Evolutionary conservation across 176 grass and related monocot species (phyloP), one percentile per base, ranked within the genome.

Genomic region (Cymbopogon citratus): DNA sequence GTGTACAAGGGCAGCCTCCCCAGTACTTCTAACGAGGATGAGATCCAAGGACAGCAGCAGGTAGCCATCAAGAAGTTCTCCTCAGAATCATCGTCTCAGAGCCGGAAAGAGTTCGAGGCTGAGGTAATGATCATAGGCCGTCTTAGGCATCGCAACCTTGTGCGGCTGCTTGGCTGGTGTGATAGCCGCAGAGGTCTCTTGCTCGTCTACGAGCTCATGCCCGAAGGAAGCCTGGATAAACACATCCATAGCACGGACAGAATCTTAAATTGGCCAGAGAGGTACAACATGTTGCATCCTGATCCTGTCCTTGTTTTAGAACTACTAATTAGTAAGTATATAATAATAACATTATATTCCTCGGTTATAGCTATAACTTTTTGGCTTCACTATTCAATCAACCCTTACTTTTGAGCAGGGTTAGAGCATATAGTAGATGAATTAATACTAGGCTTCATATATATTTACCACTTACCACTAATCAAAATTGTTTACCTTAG

Each of bases 211-310:
- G 69, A 72, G 41, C 14, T 72, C 1, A 43, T 76, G 11, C 82
- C 64, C 1, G 27, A 83, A 10, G 82, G 90, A 33, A 88, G 90
- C 24, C 86, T 91, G 1, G 86, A 91, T 24, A 60, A 60, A 60
- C 57, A 60, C 23, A 60, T 60, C 57, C 23, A 60, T 24, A 60
- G 23, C 57, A 60, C 9, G 9, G 23, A 60, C 9, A 60, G 23
- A 25, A 11, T 60, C 1, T 60, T 60, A 12, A 25, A 23, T 25
- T 60, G 57, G 57, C n/a, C 57, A 3, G 57, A 60, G 57, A 60
- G 57, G 57, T 25, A 60, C n/a, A n/a, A 56, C 52, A 56, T 49
- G 46, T 49, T 49, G 46, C 46, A 39, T 39, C 38, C 38, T 39
- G 35, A 46, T 46, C 44, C 12, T 46, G 44, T 46, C 44, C 44